phyloP scores from a whole-genome alignment of 768 basidiomycete species.

The Trametes cinnabarina region DNA sequence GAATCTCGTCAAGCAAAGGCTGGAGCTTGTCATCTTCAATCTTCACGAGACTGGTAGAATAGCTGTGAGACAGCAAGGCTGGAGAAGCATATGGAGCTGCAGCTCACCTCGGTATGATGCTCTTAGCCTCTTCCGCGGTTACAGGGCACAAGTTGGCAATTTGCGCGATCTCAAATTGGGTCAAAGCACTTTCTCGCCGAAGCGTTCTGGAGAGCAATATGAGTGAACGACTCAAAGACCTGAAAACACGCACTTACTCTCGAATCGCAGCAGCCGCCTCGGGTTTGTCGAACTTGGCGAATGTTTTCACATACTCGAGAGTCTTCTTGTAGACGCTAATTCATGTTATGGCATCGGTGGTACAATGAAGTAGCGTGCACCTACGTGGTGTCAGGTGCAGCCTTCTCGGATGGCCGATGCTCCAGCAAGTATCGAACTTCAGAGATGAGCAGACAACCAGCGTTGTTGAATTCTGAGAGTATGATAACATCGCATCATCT shows the following conservation, averaged over 20 bases:
- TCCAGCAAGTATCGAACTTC: slow-evolving; percentile 91
- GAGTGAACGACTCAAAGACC: neutral
- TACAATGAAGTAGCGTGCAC: slow-evolving; percentile 25
- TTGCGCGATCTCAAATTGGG: slow-evolving; percentile 90
- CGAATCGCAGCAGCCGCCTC: slow-evolving; percentile 84
- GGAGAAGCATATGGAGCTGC: neutral
- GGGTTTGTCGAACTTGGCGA: slow-evolving; percentile 85
- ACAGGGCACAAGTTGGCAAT: slow-evolving; percentile 90
- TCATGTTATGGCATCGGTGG: neutral
- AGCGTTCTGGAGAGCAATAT: slow-evolving; percentile 61
- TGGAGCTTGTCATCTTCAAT: slow-evolving; percentile 87
- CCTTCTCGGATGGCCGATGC: slow-evolving; percentile 67
- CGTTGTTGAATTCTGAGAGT: slow-evolving; percentile 79
- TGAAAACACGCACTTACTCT: slow-evolving; percentile 51
- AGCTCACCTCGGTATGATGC: slow-evolving; percentile 78
- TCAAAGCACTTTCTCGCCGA: slow-evolving; percentile 72
- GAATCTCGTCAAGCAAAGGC: slow-evolving; percentile 79
- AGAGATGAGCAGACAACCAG: slow-evolving; percentile 86
- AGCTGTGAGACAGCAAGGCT: neutral
- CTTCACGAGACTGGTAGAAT: slow-evolving; percentile 65
- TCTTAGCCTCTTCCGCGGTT: slow-evolving; percentile 87
- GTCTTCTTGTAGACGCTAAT: slow-evolving; percentile 90
- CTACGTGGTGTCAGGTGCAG: slow-evolving; percentile 84
- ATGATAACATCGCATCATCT: neutral
- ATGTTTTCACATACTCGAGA: slow-evolving; percentile 86